Base-by-base conservation (phyloP, 148 eudicot species). In the Diospyros kaki region DNA sequence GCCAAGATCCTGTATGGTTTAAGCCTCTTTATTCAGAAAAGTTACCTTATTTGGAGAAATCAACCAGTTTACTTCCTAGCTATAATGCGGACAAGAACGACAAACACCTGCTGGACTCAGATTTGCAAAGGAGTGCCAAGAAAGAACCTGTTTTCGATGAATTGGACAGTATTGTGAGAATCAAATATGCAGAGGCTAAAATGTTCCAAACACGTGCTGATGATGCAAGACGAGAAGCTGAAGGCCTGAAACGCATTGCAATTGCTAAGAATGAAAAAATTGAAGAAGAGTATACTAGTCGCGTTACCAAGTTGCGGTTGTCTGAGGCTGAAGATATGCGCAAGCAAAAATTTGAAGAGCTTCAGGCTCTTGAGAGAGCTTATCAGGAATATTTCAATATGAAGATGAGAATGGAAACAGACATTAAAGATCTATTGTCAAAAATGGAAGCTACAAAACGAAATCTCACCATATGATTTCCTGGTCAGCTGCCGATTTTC, bases 151-250 rank as follows among this genome's bases (percentile, higher is more conserved):
- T 79, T 58, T 83, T 83, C 60, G 94, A 92, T 72, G 98, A 92
- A 73, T 71, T 95, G 74, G 98, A 90, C 60, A 83, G 91, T 81
- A 86, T 95, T 50, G 90, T 95, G 75, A 87, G 87, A 77, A 87
- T 92, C 63, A 94, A 95, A 75, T 92, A 73, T 41, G 96, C 96
- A 2, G 98, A 95, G 75, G 92, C 97, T 56, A 82, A 90, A 65
- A 90, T 95, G 96, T 95, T 92, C 76, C 97, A 92, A 82, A 67
- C 83, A 17, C 96, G 94, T 1, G 96, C 98, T 39, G 97, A 92
- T 73, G 91, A 89, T 73, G 98, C 98, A 66, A 87, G 91, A 59
- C 86, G 90, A 83, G 98, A 95, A 77, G 90, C 96, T 9, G 97
- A 90, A 75, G 92, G 91, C 42, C 80, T 95, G 70, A 89, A 90